These are phyloP conservation scores for Fragaria iinumae DNA, from an alignment of 306 rosid species.

Conservation along the genomic window DNA sequence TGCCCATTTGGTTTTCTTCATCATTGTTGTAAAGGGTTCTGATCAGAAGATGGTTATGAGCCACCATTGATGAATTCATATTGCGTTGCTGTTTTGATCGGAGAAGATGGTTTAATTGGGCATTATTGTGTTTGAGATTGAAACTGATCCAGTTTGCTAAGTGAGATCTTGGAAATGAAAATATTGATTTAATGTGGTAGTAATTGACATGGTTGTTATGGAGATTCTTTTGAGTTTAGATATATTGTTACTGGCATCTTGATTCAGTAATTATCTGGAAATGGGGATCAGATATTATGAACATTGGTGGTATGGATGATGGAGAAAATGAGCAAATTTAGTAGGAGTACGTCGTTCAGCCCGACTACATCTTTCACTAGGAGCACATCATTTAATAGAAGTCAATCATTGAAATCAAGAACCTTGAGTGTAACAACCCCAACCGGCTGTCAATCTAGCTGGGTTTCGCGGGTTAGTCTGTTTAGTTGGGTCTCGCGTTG, in stretches of 20 bases:
- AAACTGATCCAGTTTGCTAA: conserved; percentile 4
- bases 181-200: neutral
- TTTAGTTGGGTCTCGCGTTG: conserved; percentile 50
- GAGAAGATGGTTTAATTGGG: neutral
- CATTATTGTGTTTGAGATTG: neutral
- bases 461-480: conserved; percentile 41
- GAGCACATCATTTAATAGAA: conserved; percentile 39
- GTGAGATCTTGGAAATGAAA: neutral
- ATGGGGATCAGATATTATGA: conserved; percentile 16
- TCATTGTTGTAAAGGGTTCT: conserved; percentile 13
- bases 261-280: conserved; percentile 1
- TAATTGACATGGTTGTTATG: conserved; percentile 25
- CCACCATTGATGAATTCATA: conserved; percentile 4
- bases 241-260: conserved; percentile 6
- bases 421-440: conserved; percentile 44
- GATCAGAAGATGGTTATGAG: neutral
- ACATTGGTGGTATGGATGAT: conserved; percentile 29
- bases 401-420: conserved; percentile 41
- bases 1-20: conserved; percentile 30
- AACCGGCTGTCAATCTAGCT: conserved; percentile 37
- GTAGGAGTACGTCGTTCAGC: conserved; percentile 29
- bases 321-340: conserved; percentile 47
- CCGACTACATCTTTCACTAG: conserved; percentile 21
- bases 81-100: neutral
- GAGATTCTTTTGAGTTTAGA: conserved; percentile 9